These are phyloP conservation scores for Backusella luteola DNA, from an alignment of 192 early-diverging fungal species.

Conservation along the genomic window DNA sequence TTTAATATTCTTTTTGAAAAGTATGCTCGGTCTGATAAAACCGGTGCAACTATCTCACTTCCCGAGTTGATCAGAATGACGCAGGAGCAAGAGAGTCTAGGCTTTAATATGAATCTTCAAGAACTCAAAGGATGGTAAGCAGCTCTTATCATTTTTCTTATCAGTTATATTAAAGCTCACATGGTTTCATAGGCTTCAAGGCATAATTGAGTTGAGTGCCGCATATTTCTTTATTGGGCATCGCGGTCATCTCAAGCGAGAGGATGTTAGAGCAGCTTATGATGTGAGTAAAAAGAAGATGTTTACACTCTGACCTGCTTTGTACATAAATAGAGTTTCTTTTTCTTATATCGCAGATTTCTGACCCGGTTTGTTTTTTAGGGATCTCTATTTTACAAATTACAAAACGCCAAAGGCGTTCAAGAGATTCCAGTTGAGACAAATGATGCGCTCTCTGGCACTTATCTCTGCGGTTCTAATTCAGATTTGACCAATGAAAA, in stretches of 20 bases:
- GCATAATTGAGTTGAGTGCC: constrained; percentile 10
- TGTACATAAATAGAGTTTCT: not conserved
- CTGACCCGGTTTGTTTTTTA: not conserved
- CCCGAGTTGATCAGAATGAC: constrained; percentile 10
- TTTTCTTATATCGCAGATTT: not conserved
- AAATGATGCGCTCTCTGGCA: constrained; percentile 9
- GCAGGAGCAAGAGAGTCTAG: constrained; percentile 11
- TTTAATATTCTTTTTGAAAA: constrained; percentile 6
- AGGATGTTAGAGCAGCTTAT: constrained; percentile 9
- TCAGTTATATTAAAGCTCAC: not conserved
- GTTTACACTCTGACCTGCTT: not conserved
- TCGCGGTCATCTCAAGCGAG: constrained; percentile 1
- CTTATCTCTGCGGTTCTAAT: constrained; percentile 7
- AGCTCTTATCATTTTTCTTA: not conserved
- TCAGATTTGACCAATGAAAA: not conserved
- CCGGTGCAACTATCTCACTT: constrained; percentile 5
- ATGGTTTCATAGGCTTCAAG: not conserved
- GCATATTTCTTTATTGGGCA: constrained; percentile 17
- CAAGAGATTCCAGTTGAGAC: not conserved
- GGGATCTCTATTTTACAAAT: constrained; percentile 5
- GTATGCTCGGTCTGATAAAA: constrained; percentile 7
- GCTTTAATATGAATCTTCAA: not conserved
- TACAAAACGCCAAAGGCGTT: constrained; percentile 5
- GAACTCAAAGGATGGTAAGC: constrained; percentile 5
- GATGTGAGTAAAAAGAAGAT: constrained; percentile 12